Percentiles rank a stretch among this genome's conserved stretches.
These are phyloP conservation scores for Ganoderma lingzhi DNA, from an alignment of 1,284 basidiomycete genomes.

Conservation along the genomic window DNA sequence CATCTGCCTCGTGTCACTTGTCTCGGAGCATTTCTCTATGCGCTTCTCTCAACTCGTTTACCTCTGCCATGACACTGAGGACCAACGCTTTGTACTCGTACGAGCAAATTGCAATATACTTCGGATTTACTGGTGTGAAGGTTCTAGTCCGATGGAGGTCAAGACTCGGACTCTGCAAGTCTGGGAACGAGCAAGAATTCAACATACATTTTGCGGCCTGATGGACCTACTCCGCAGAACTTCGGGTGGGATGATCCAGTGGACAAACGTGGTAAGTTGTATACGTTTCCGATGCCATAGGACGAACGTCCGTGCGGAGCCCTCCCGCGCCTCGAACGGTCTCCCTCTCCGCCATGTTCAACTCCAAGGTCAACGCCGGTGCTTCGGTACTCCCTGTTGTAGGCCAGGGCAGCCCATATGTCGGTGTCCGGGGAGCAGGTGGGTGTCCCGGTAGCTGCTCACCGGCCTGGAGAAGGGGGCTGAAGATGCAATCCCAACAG, in stretches of 20 bases:
- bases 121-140: background rate
- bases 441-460: background rate
- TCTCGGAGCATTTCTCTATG: background rate
- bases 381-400: background rate
- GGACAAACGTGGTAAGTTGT: slow-evolving; percentile 5
- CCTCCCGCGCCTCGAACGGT: background rate
- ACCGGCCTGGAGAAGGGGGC: background rate
- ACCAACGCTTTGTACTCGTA: background rate
- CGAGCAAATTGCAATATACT: background rate
- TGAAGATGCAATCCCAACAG: background rate
- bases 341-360: slow-evolving; percentile 18
- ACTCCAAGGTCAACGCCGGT: slow-evolving; percentile 7
- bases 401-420: background rate
- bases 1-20: background rate
- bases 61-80: background rate
- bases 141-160: background rate
- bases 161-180: background rate
- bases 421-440: slow-evolving; percentile 10
- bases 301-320: background rate
- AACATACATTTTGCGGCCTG: background rate
- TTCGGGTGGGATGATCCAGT: background rate
- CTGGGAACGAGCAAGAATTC: background rate
- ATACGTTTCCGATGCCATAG: background rate
- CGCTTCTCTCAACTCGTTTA: background rate
- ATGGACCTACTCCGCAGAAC: background rate